phyloP scores from a whole-genome alignment of 2,329 filamentous ascomycete genomes.

The Cercospora citrullina region DNA sequence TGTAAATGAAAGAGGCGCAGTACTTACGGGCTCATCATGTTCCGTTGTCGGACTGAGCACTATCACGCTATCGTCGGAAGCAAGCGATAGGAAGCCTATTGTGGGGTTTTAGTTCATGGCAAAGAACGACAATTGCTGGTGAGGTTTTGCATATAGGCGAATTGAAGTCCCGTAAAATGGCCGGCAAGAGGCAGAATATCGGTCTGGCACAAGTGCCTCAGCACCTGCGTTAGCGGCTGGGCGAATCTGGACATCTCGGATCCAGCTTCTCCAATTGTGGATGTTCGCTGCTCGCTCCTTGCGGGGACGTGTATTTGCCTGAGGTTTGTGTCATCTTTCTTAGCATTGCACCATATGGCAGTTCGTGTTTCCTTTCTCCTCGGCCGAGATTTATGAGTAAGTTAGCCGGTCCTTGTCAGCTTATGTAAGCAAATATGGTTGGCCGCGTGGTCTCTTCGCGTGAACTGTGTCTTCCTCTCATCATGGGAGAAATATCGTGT shows the following conservation, averaged over 20 bases:
- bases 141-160: background rate
- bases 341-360: background rate
- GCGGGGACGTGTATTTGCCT: background rate
- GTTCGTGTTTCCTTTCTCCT: background rate
- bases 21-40: slow-evolving; percentile 13
- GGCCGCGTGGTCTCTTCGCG: background rate
- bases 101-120: background rate
- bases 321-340: background rate
- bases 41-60: slow-evolving; percentile 8
- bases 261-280: background rate
- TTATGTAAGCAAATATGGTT: background rate
- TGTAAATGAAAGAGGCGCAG: background rate
- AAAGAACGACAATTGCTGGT: background rate
- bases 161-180: background rate
- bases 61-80: slow-evolving; percentile 8
- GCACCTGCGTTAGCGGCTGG: slow-evolving; percentile 1
- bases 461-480: background rate
- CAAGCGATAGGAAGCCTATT: background rate
- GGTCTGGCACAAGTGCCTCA: background rate
- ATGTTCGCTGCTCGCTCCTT: background rate
- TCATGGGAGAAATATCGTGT: background rate
- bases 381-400: background rate
- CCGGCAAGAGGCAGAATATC: slow-evolving; percentile 3
- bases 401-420: background rate
- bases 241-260: background rate